Evolutionary conservation across 768 basidiomycete genomes (phyloP).

Genomic region (Boletellus sp.): DNA sequence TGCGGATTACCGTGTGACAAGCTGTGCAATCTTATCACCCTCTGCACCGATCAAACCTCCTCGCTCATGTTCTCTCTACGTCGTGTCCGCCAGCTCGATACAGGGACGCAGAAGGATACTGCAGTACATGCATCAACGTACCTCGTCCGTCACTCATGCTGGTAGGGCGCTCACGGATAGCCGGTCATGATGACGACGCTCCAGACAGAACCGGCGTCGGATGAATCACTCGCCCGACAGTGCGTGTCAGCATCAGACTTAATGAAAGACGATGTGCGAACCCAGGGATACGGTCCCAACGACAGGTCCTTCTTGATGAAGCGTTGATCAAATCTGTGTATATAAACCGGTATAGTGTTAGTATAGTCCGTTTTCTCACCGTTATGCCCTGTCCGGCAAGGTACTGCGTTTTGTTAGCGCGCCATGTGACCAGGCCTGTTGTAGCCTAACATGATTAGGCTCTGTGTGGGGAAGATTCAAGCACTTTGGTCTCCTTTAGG

Average conservation of each 20-base stretch:
- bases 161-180: conserved; percentile 62
- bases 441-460: conserved; percentile 71
- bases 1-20: no score
- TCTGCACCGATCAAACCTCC: conserved; percentile 74
- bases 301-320: conserved; percentile 90
- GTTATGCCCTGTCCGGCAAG: conserved; percentile 90
- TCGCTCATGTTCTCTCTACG: conserved; percentile 36
- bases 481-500: conserved; percentile 60
- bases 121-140: conserved; percentile 26
- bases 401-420: conserved; percentile 49
- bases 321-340: conserved; percentile 41
- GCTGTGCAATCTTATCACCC: conserved; percentile 60
- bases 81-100: conserved; percentile 62
- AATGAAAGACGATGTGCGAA: conserved; percentile 79
- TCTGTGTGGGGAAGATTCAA: conserved; percentile 59
- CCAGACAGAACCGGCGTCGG: conserved; percentile 66
- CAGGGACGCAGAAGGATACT: conserved; percentile 27
- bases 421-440: conserved; percentile 5
- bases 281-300: conserved; percentile 90
- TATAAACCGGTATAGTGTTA: conserved; percentile 1
- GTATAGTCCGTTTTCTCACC: conserved; percentile 42
- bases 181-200: conserved; percentile 76
- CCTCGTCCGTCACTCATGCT: conserved; percentile 70
- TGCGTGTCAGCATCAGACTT: conserved; percentile 34
- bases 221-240: conserved; percentile 54